Evolutionary conservation across 345 rosid species (phyloP).

Genomic region (Syzygium jambos): DNA sequence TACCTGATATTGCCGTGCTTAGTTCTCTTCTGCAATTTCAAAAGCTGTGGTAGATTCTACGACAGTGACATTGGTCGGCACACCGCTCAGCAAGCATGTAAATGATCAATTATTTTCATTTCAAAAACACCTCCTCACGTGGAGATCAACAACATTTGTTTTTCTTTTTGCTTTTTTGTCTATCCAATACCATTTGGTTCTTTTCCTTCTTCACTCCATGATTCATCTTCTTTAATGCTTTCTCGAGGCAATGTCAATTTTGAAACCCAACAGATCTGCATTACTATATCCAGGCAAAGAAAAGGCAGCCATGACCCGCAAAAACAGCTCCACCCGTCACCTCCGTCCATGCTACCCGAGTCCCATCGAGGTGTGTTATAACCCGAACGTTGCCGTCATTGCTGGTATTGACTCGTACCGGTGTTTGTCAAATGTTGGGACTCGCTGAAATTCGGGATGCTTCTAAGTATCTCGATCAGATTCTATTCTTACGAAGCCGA

Average conservation of each 20-base stretch:
- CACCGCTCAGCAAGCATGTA: neutral
- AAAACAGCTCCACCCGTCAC: slow-evolving; percentile 47
- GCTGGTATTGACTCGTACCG: slow-evolving; percentile 10
- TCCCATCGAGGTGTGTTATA: slow-evolving; percentile 39
- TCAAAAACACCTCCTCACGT: neutral
- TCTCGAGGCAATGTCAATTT: neutral
- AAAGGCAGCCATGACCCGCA: neutral
- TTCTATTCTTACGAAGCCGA: neutral
- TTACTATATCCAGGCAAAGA: neutral
- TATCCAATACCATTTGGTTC: neutral
- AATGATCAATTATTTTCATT: neutral
- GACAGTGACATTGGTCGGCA: neutral
- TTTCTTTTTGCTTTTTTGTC: no score
- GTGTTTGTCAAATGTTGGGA: neutral
- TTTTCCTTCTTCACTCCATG: neutral
- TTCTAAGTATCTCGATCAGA: neutral
- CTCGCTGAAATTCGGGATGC: neutral
- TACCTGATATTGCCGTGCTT: neutral
- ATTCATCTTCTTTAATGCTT: neutral
- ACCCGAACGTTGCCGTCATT: slow-evolving; percentile 39
- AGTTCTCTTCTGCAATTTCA: neutral
- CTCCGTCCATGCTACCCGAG: slow-evolving; percentile 28
- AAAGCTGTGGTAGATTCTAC: neutral
- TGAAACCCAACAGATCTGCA: neutral
- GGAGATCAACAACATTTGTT: neutral